Percentiles rank a stretch among this genome's conserved stretches.
Evolutionary conservation across 2,329 filamentous ascomycete genomes (phyloP).

Genomic region (Calonectria pauciramosa): DNA sequence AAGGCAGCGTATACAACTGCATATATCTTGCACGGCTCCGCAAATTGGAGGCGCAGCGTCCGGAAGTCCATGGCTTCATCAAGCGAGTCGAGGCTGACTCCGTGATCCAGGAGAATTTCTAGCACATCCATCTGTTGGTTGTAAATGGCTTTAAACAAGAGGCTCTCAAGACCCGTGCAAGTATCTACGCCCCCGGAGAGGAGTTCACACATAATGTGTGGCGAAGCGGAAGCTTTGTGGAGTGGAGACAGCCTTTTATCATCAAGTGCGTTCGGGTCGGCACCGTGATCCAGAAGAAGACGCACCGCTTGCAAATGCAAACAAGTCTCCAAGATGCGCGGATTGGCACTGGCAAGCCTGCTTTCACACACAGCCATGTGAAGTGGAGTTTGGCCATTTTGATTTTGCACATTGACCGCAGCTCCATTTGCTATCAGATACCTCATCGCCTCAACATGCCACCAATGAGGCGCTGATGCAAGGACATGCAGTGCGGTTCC

Average conservation of each 20-base stretch:
- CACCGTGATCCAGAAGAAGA: slow-evolving; percentile 35
- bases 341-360: not conserved
- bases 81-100: slow-evolving; percentile 22
- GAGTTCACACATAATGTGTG: slow-evolving; percentile 21
- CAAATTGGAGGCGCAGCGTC: not conserved
- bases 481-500: slow-evolving; percentile 36
- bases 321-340: slow-evolving; percentile 15
- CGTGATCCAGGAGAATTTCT: slow-evolving; percentile 30
- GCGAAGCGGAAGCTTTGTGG: slow-evolving; percentile 23
- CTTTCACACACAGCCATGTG: slow-evolving; percentile 27
- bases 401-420: slow-evolving; percentile 9
- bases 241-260: slow-evolving; percentile 6
- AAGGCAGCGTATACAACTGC: slow-evolving; percentile 29
- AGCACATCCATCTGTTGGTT: slow-evolving; percentile 23
- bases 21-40: slow-evolving; percentile 7
- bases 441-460: slow-evolving; percentile 34
- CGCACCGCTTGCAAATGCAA: not conserved
- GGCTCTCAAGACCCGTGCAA: not conserved
- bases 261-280: slow-evolving; percentile 33
- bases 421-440: slow-evolving; percentile 35
- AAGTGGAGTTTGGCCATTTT: slow-evolving; percentile 27
- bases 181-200: slow-evolving; percentile 30
- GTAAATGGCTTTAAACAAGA: slow-evolving; percentile 32
- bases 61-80: slow-evolving; percentile 1
- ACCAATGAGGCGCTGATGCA: slow-evolving; percentile 30